Evolutionary conservation across 257 asterid genomes (phyloP), one percentile per base, ranked within the genome.

Genomic region (Craterostigma plantagineum): DNA sequence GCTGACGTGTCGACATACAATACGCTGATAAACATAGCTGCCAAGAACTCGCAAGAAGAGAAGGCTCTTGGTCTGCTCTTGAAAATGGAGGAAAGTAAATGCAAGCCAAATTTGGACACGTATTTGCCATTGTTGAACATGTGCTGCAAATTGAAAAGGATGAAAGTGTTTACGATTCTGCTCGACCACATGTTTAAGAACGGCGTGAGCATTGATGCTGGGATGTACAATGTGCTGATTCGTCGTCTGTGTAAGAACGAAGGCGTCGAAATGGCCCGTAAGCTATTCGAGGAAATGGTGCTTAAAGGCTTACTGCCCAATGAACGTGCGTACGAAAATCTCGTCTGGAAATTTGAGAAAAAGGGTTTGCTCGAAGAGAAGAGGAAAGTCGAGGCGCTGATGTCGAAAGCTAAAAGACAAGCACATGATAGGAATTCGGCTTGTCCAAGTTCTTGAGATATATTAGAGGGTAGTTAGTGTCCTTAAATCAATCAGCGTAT

Each of bases 111-210:
- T 57, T 50, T 60, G 18, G 43, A 50, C 35, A 79, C 95, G 18
- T 90, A 83, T 17, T 58, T 53, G 0, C 98, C 95, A 3, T 51
- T 90, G 44, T 35, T 90, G 65, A 90, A 83, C 58, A 72, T 90
- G 98, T 82, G 95, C 59, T 90, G 92, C 63, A 75, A 47, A 46
- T 45, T 79, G 72, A 67, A 56, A 18, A 71, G 95, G 58, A 71
- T 68, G 87, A 90, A 77, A 63, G 92, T 76, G 63, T 83, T 90
- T 38, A 46, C 77, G 6, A 76, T 79, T 70, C 46, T 90, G 69
- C 46, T 90, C 66, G 62, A 41, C 35, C 98, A 83, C 57, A 79
- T 90, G 98, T 76, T 74, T 55, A 62, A 56, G 51, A 79, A 83
- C 18, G 71, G 77, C 40, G 69, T 90, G 23, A 55, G 81, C 60